Base-by-base conservation (phyloP, 305 asterid genomes). In the Fraxinus albicans region DNA sequence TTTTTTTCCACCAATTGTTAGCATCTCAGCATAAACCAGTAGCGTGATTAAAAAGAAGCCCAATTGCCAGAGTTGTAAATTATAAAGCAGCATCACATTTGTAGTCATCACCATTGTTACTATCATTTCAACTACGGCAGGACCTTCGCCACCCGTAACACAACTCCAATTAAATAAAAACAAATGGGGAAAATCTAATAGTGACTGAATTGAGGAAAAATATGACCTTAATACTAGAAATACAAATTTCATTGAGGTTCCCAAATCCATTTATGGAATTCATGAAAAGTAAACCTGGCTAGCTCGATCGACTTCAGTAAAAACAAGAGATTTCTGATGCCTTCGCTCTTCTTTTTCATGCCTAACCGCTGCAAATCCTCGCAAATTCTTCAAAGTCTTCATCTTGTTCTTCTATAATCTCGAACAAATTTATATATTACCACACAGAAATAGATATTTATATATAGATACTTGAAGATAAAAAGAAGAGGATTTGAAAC, bases 371-470 rank as follows among this genome's bases (percentile, higher is more conserved):
- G 95, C 90, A 70, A 93, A 91, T 85, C 95, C 95, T 86, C 97
- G 91, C 87, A 95, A 86, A 86, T 91, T 95, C 92, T 90, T 92
- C 86, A 95, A 78, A 38, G 99, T 92, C 90, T 92, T 95, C 99
- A 95, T 93, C 82, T 73, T 83, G 19, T 78, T 42, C 60, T 3
- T 47, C 58, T 47, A 13, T 13, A 47, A 13, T 69, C 19, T 13
- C 10, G 19, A 69, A 29, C 38, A 25, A 29, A 10, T 4, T 29
- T 3, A 9, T 9, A 29, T 29, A 13, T 27, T 0, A 27, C 17
- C 19, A 4, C 7, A 42, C 50, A 9, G 50, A 42, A 9, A 42
- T 36, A 42, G 53, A 42, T 42, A 42, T 42, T 42, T 42, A 42
- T 42, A 42, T 42, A 42, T 42, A 2, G 53, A 42, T 10, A 42